Conservation (phyloP, 768 basidiomycete species). For the Russula emetica region DNA sequence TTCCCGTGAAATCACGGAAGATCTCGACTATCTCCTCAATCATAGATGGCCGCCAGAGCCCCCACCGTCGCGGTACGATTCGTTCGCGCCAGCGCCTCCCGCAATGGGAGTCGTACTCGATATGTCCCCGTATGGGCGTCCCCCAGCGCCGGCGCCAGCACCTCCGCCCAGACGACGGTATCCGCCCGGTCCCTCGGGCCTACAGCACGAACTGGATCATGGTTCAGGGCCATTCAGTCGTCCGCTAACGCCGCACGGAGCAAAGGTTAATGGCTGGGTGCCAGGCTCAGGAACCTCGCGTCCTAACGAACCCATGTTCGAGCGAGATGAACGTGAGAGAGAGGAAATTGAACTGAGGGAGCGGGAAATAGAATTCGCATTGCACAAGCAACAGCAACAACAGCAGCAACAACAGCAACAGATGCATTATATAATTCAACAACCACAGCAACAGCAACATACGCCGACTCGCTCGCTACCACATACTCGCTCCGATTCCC, state of each 20-base stretch:
- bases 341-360: constrained; percentile 28
- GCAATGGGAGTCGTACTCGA: constrained; percentile 22
- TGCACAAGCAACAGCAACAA: constrained; percentile 26
- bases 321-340: constrained; percentile 26
- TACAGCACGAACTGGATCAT: constrained; percentile 25
- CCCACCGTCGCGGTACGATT: constrained; percentile 16
- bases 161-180: constrained; percentile 21
- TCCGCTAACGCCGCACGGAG: constrained; percentile 20
- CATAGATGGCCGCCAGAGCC: constrained; percentile 29
- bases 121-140: constrained; percentile 17
- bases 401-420: constrained; percentile 17
- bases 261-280: constrained; percentile 25
- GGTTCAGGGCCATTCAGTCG: constrained; percentile 23
- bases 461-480: constrained; percentile 16
- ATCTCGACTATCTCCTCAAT: constrained; percentile 34
- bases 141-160: constrained; percentile 7
- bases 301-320: constrained; percentile 12
- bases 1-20: constrained; percentile 33
- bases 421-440: constrained; percentile 22
- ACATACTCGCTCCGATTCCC: constrained; percentile 19
- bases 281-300: constrained; percentile 7
- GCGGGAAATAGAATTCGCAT: constrained; percentile 29
- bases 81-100: constrained; percentile 13
- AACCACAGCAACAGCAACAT: constrained; percentile 25
- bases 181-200: constrained; percentile 23